phyloP scores from a whole-genome alignment of 2,329 filamentous ascomycete genomes.

The Exophiala phaeomuriformis region DNA sequence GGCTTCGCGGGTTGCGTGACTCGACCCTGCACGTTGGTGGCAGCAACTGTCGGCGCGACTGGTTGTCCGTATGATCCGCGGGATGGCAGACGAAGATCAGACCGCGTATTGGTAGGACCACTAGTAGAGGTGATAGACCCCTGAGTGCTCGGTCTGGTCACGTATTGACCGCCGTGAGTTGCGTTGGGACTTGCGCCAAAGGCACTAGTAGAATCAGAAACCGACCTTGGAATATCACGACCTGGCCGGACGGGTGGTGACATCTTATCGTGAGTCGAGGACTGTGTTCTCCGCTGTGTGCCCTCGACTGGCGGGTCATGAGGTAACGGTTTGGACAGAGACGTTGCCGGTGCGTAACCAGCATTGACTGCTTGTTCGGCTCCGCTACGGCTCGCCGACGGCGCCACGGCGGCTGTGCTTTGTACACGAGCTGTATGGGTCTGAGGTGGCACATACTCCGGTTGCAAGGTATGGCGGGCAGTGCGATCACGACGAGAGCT shows the following conservation, averaged over 20 bases:
- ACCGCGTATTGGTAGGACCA: constrained; percentile 32
- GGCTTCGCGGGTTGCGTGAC: constrained; percentile 68
- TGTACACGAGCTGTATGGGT: constrained; percentile 75
- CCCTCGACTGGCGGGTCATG: constrained; percentile 46
- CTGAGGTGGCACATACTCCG: constrained; percentile 90
- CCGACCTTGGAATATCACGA: constrained; percentile 47
- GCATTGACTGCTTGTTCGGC: constrained; percentile 36
- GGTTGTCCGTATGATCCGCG: constrained; percentile 82
- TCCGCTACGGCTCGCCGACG: constrained; percentile 30
- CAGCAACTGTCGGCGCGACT: constrained; percentile 74
- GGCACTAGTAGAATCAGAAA: constrained; percentile 52
- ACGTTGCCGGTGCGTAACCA: constrained; percentile 28
- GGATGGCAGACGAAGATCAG: constrained; percentile 56
- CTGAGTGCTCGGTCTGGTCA: constrained; percentile 66
- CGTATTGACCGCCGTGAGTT: constrained; percentile 26
- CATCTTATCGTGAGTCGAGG: constrained; percentile 36
- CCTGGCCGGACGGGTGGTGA: constrained; percentile 42
- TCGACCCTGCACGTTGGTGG: constrained; percentile 80
- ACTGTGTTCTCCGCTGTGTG: constrained; percentile 15
- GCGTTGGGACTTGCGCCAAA: constrained; percentile 38
- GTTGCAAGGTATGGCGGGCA: constrained; percentile 89
- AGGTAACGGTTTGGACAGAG: constrained; percentile 49
- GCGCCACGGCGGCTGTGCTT: constrained; percentile 26
- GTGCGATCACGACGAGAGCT: constrained; percentile 63
- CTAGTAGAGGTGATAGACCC: constrained; percentile 65